Evolutionary conservation across 2,329 filamentous ascomycete species (phyloP).

Genomic region (Sporothrix inflata): DNA sequence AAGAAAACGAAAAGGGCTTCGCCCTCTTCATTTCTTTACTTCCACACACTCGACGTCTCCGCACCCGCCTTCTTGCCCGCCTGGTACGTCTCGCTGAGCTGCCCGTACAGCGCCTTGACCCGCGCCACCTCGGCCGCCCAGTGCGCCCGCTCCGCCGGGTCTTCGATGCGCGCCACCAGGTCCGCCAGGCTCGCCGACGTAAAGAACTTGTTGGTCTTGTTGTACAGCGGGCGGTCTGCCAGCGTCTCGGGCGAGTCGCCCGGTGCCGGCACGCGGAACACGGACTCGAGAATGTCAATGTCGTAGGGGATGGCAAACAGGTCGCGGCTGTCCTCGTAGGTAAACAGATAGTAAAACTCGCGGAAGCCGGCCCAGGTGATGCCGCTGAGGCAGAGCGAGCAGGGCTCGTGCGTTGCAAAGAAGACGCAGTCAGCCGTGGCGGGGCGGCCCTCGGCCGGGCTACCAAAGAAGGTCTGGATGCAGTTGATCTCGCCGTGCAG

Average conservation of each 20-base stretch:
- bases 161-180: conserved; percentile 45
- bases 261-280: conserved; percentile 54
- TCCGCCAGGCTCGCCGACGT: conserved; percentile 48
- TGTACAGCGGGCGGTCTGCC: conserved; percentile 52
- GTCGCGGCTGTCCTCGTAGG: conserved; percentile 61
- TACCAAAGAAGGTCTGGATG: conserved; percentile 60
- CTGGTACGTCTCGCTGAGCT: conserved; percentile 54
- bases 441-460: conserved; percentile 40
- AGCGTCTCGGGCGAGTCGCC: conserved; percentile 46
- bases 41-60: conserved; percentile 54
- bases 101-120: conserved; percentile 54
- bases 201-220: conserved; percentile 61
- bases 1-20: not conserved
- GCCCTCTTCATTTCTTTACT: conserved; percentile 36
- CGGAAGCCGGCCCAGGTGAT: conserved; percentile 62
- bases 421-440: conserved; percentile 55
- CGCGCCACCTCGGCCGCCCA: conserved; percentile 49
- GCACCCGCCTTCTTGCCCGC: conserved; percentile 49
- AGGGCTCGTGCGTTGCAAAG: conserved; percentile 62
- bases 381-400: conserved; percentile 60
- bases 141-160: conserved; percentile 40
- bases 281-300: conserved; percentile 59
- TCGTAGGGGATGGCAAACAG: conserved; percentile 60
- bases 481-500: conserved; percentile 65
- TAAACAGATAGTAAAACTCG: conserved; percentile 62